These are phyloP conservation scores for Suhomyces coccinellae DNA, from an alignment of 1,139 yeast genomes.

Conservation along the genomic window DNA sequence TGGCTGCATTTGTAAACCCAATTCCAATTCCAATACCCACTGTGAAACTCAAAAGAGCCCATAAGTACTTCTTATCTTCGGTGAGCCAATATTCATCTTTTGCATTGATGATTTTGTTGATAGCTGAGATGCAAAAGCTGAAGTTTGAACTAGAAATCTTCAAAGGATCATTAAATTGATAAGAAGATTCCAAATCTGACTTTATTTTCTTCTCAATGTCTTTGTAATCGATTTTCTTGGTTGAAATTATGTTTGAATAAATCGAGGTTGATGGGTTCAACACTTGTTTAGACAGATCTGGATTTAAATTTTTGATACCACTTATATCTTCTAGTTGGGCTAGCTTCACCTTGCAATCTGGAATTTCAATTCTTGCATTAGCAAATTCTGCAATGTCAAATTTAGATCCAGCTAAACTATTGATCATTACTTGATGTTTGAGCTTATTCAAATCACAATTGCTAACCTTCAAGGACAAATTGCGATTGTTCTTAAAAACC, in stretches of 20 bases:
- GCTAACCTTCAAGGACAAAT: constrained; percentile 8
- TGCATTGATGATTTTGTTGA: constrained; percentile 15
- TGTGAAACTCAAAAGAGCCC: constrained; percentile 27
- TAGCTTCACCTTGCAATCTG: constrained; percentile 3
- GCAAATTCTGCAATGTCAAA: constrained; percentile 6
- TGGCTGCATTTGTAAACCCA: constrained; percentile 27
- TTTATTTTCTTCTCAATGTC: constrained; percentile 34
- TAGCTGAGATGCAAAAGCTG: constrained; percentile 18
- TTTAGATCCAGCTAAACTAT: constrained; percentile 4
- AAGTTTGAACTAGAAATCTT: constrained; percentile 28
- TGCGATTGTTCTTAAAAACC: constrained; percentile 13
- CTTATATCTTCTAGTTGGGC: not conserved
- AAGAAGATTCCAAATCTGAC: constrained; percentile 30
- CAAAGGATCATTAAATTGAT: constrained; percentile 36
- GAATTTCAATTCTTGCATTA: constrained; percentile 6
- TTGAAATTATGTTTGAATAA: constrained; percentile 28
- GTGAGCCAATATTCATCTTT: constrained; percentile 7
- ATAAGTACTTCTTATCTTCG: constrained; percentile 2
- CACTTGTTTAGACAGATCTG: not conserved
- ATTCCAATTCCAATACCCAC: constrained; percentile 41
- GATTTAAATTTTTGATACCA: not conserved
- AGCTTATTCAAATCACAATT: not conserved
- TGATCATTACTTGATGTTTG: not conserved
- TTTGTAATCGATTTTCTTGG: constrained; percentile 32
- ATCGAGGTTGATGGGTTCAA: constrained; percentile 15